Evolutionary conservation across 768 basidiomycete genomes (phyloP), one percentile per base, ranked within the genome.

Genomic region (Mycena sanguinolenta): DNA sequence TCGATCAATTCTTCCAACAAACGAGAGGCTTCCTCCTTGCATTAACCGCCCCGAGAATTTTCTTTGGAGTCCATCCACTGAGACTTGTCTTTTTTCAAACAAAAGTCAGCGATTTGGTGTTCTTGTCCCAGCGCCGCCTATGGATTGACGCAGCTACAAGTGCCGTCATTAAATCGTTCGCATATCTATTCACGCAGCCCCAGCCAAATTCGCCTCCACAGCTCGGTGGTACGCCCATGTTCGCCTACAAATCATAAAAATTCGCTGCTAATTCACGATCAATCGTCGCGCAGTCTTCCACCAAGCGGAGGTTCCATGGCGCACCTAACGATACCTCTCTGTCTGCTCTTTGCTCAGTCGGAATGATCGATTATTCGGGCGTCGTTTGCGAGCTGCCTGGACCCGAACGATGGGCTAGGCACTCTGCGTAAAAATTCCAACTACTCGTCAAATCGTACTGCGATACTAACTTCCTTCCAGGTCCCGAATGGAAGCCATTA

Each of bases 181-280:
- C 81, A 1, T 87, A 86, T 70, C 71, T 84, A 6, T 87, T 86
- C 71, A 83, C 81, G 1, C 82, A 85, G 42, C 83, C 81, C 2
- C 80, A 82, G 42, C 44, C 17, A 19, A 16, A 42, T 17, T 16
- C 39, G 16, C 72, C 12, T 71, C 79, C 42, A 49, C 64, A 27
- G 27, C 75, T 30, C 79, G 82, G 78, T 34, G 32, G 32, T 34
- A 34, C 10, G 32, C 10, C 32, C 32, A 34, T 10, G 4, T 34
- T 34, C 10, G 32, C 32, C 4, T 34, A 10, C 32, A 10, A 34
- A 34, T 34, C n/a, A n/a, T n/a, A n/a, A n/a, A n/a, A n/a, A n/a
- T 34, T 34, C 6, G 32, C 10, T 10, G 32, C 32, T 34, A 10
- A 34, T 10, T 34, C 4, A 34, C 32, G 32, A 34, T 34, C 10